phyloP scores from a whole-genome alignment of 169 alveolate genomes.

The Babesia caballi region DNA sequence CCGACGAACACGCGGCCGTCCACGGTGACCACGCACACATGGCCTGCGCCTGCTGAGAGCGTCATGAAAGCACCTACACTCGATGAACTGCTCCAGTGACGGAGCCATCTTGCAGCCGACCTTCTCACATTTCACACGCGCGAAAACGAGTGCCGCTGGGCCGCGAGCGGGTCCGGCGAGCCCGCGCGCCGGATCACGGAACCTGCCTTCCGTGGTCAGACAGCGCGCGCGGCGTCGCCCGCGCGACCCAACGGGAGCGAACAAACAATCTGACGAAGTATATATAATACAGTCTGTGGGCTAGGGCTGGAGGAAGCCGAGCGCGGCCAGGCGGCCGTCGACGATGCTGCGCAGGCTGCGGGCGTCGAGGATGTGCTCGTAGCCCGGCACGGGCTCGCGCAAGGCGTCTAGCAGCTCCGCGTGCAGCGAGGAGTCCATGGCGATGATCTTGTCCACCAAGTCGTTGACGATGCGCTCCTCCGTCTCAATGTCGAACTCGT shows the following conservation, averaged over 20 bases:
- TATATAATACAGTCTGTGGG: too few species aligned
- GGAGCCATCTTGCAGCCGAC: slow-evolving; percentile 49
- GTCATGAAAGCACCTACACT: slow-evolving; percentile 15
- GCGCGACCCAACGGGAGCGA: too few species aligned
- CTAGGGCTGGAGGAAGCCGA: background rate
- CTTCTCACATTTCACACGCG: slow-evolving; percentile 1
- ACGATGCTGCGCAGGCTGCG: slow-evolving; percentile 8
- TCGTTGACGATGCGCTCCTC: slow-evolving; percentile 48
- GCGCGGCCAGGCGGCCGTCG: slow-evolving; percentile 22
- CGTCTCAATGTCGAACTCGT: slow-evolving; percentile 5
- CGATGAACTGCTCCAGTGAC: slow-evolving; percentile 64
- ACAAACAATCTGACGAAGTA: too few species aligned
- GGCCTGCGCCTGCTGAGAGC: slow-evolving; percentile 56
- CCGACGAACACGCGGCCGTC: slow-evolving; percentile 88
- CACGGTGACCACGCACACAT: slow-evolving; percentile 80
- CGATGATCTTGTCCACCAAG: slow-evolving; percentile 55
- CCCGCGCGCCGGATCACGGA: background rate
- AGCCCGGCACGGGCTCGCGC: slow-evolving; percentile 31
- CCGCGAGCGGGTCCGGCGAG: background rate
- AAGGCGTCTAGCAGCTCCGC: slow-evolving; percentile 30
- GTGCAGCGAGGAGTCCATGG: slow-evolving; percentile 1
- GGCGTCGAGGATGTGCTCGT: slow-evolving; percentile 12
- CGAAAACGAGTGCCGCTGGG: background rate
- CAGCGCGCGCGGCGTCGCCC: too few species aligned
- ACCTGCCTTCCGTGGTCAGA: background rate